These are phyloP conservation scores for Boletales sp. DNA, from an alignment of 768 basidiomycete species.

Conservation along the genomic window DNA sequence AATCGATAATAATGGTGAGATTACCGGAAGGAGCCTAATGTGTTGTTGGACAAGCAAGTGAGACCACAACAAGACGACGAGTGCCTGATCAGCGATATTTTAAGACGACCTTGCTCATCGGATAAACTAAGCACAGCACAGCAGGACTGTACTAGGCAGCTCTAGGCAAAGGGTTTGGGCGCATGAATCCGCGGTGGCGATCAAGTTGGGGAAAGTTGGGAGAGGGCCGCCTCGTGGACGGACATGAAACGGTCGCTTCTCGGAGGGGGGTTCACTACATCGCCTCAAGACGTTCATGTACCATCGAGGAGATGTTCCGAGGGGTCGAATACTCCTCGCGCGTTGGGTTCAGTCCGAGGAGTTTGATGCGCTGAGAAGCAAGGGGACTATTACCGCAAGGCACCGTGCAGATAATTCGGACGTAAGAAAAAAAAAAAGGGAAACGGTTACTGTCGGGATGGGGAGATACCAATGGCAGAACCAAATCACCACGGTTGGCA, in stretches of 20 bases:
- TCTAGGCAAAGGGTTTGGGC: neutral
- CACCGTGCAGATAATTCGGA: too few species aligned
- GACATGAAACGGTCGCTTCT: neutral
- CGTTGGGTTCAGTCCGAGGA: constrained; percentile 15
- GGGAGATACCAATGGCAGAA: too few species aligned
- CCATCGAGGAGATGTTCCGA: too few species aligned
- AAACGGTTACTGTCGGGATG: too few species aligned
- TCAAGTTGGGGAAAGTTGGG: neutral
- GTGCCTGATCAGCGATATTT: constrained; percentile 24
- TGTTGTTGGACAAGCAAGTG: constrained; percentile 3
- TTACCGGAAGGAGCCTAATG: constrained; percentile 1
- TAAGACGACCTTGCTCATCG: constrained; percentile 9
- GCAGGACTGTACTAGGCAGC: too few species aligned
- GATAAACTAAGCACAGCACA: neutral
- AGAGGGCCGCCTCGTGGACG: neutral
- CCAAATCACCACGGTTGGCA: too few species aligned
- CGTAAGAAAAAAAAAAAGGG: too few species aligned
- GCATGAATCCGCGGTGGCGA: neutral
- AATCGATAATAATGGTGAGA: constrained; percentile 10
- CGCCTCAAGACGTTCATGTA: too few species aligned
- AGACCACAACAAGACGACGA: constrained; percentile 1
- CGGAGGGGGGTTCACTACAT: neutral
- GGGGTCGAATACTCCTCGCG: too few species aligned
- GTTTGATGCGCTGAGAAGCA: neutral
- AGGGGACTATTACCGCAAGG: neutral